phyloP scores from a whole-genome alignment of 805 yeast species.

The Saccharomyces kudriavzevii region DNA sequence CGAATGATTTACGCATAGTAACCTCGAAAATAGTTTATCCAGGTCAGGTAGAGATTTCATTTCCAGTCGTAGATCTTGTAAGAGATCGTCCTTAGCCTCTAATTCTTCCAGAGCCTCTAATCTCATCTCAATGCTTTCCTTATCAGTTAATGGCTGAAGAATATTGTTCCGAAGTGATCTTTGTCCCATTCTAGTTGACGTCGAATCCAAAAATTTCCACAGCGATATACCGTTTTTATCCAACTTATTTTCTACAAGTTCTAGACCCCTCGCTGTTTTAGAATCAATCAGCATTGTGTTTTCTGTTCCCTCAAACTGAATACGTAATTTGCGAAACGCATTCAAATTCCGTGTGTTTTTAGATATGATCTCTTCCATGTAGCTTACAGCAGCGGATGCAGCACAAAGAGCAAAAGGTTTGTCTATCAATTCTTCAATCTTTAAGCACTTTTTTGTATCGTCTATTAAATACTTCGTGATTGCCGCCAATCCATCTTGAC shows the following conservation, averaged over 20 bases:
- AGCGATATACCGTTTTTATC: constrained; percentile 29
- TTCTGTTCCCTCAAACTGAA: constrained; percentile 34
- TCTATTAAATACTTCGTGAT: constrained; percentile 17
- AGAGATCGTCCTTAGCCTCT: constrained; percentile 10
- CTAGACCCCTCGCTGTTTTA: constrained; percentile 33
- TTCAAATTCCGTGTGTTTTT: constrained; percentile 7
- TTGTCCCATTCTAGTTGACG: constrained; percentile 41
- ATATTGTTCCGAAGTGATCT: constrained; percentile 36
- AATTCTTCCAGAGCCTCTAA: constrained; percentile 34
- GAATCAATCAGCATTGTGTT: constrained; percentile 38
- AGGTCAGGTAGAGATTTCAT: constrained; percentile 33
- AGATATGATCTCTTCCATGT: constrained; percentile 12
- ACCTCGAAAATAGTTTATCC: constrained; percentile 34
- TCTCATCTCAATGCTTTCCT: constrained; percentile 30
- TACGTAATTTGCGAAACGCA: constrained; percentile 28
- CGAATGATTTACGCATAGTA: constrained; percentile 25
- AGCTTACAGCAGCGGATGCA: constrained; percentile 27
- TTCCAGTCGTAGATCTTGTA: constrained; percentile 11
- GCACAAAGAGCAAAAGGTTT: constrained; percentile 30
- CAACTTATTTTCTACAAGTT: constrained; percentile 31
- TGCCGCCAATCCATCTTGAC: constrained; percentile 18
- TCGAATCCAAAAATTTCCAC: constrained; percentile 32
- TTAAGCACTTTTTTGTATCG: constrained; percentile 1
- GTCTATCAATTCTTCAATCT: constrained; percentile 20
- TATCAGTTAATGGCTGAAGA: constrained; percentile 41